These are phyloP conservation scores for Pulicaria dysenterica DNA, from an alignment of 129 eudicot genomes.

Conservation along the genomic window DNA sequence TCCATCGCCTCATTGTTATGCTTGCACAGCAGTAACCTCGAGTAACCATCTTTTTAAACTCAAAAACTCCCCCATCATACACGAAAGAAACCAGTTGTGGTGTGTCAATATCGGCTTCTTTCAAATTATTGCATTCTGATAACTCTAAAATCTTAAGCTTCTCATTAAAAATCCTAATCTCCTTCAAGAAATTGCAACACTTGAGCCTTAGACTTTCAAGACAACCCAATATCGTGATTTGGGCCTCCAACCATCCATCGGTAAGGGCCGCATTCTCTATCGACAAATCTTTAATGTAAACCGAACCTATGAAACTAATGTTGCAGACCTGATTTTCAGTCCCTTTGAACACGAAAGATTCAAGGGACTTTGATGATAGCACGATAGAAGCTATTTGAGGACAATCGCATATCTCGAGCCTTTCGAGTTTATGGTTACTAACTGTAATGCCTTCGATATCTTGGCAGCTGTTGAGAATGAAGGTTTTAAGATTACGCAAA, in stretches of 20 bases:
- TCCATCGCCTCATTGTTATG: slow-evolving; percentile 10
- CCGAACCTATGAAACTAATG: slow-evolving; percentile 14
- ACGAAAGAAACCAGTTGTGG: slow-evolving; percentile 29
- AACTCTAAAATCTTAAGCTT: slow-evolving; percentile 33
- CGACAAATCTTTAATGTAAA: slow-evolving; percentile 9
- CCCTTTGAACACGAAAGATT: slow-evolving; percentile 20
- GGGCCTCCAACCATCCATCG: slow-evolving; percentile 29
- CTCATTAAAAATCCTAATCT: slow-evolving; percentile 26
- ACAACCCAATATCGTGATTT: not conserved
- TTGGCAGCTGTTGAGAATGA: slow-evolving; percentile 21
- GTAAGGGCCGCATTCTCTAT: slow-evolving; percentile 4
- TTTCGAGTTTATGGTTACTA: slow-evolving; percentile 28
- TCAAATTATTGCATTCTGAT: not conserved
- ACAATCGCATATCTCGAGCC: slow-evolving; percentile 22
- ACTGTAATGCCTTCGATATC: slow-evolving; percentile 6
- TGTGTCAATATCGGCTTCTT: slow-evolving; percentile 32
- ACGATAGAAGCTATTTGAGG: slow-evolving; percentile 1
- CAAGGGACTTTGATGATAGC: slow-evolving; percentile 17
- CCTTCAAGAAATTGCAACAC: slow-evolving; percentile 16
- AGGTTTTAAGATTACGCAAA: slow-evolving; percentile 32
- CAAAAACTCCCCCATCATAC: slow-evolving; percentile 26
- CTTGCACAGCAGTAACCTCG: slow-evolving; percentile 18
- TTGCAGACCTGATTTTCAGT: not conserved
- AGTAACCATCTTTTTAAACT: slow-evolving; percentile 23
- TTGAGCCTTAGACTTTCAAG: slow-evolving; percentile 33